Conservation (phyloP, 805 yeast species). For the Vanderwaltozyma verrucispora region DNA sequence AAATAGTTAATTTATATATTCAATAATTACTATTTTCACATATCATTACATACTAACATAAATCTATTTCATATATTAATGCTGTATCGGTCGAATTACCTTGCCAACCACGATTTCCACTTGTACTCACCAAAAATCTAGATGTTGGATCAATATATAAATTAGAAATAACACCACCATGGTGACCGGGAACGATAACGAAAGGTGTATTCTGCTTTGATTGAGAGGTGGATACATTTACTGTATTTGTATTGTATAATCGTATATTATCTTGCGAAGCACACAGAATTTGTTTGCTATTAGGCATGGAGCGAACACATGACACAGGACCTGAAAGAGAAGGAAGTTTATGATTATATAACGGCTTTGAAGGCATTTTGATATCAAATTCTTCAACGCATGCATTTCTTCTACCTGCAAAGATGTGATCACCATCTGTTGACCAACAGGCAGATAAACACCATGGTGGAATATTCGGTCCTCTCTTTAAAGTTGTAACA, state of each 20-base stretch:
- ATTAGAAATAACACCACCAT: constrained; percentile 78
- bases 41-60: constrained; percentile 15
- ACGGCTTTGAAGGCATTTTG: constrained; percentile 46
- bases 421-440: constrained; percentile 64
- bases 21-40: background rate
- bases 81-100: constrained; percentile 73
- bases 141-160: constrained; percentile 80
- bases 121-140: constrained; percentile 73
- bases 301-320: constrained; percentile 69
- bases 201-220: constrained; percentile 47
- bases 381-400: constrained; percentile 68
- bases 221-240: background rate
- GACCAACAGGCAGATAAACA: constrained; percentile 88
- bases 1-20: background rate
- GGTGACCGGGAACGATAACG: constrained; percentile 90
- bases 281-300: constrained; percentile 66
- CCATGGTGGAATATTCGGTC: constrained; percentile 83
- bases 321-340: constrained; percentile 85
- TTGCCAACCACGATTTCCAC: constrained; percentile 96
- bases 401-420: constrained; percentile 83
- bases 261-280: constrained; percentile 88
- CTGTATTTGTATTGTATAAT: constrained; percentile 56
- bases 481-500: constrained; percentile 41
- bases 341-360: constrained; percentile 63
- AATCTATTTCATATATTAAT: constrained; percentile 67